Evolutionary conservation across 352 stramenopile genomes (phyloP).

Genomic region (Pythium aquatile): DNA sequence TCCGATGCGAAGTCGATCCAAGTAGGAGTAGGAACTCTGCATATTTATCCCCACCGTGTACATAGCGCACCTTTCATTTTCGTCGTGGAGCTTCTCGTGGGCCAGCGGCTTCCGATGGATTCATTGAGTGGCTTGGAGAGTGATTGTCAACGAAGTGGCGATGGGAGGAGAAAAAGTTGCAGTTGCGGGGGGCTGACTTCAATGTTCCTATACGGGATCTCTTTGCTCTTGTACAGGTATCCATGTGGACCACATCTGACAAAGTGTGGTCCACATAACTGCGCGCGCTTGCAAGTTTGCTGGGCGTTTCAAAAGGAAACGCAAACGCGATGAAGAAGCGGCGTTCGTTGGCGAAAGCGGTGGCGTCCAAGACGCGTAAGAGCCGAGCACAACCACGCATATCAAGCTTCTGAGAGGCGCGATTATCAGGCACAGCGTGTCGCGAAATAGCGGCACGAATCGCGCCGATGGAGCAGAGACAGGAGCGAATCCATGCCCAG

Average conservation of each 20-base stretch:
- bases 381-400: too few relatives aligned
- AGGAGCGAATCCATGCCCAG: neutral
- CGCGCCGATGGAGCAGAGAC: neutral
- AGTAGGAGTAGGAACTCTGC: slow-evolving; percentile 25
- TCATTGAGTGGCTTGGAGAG: slow-evolving; percentile 1
- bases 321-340: slow-evolving; percentile 1
- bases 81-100: neutral
- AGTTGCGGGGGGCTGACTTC: slow-evolving; percentile 24
- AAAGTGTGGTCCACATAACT: neutral
- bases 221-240: slow-evolving; percentile 6
- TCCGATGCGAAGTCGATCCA: neutral
- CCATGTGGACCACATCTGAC: neutral
- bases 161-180: slow-evolving; percentile 20
- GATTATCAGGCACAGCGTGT: neutral
- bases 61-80: slow-evolving; percentile 7
- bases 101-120: neutral
- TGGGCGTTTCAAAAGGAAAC: slow-evolving; percentile 8
- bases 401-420: neutral
- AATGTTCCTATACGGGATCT: slow-evolving; percentile 24
- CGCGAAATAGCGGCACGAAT: neutral
- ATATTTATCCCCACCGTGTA: slow-evolving; percentile 27
- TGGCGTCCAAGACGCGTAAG: too few relatives aligned
- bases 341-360: neutral
- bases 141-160: slow-evolving; percentile 19
- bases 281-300: slow-evolving; percentile 5